A percentile compares a stretch with the other conserved stretches of the same genome.
These are phyloP conservation scores for Cladosporium sp. DNA, from an alignment of 2,329 filamentous ascomycete species.

Conservation along the genomic window DNA sequence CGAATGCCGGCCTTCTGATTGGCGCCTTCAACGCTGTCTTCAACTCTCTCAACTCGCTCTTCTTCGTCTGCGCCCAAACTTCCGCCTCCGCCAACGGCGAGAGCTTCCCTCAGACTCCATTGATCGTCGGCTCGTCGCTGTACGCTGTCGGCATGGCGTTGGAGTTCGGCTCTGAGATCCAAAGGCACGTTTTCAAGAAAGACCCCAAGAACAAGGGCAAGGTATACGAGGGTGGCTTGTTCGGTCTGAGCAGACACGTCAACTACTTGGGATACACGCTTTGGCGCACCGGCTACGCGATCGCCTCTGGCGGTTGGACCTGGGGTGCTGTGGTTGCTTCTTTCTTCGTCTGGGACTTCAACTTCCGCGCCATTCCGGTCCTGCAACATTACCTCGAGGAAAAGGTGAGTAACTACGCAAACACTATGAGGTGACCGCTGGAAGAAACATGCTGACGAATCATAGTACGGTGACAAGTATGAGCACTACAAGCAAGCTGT, in stretches of 20 bases:
- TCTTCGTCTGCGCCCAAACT: slow-evolving; percentile 49
- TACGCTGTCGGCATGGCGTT: slow-evolving; percentile 51
- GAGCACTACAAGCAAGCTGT: slow-evolving; percentile 34
- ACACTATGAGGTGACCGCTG: neutral
- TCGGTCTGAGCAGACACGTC: slow-evolving; percentile 47
- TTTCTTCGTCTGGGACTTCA: slow-evolving; percentile 46
- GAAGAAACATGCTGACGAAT: slow-evolving; percentile 4
- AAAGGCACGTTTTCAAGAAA: slow-evolving; percentile 51
- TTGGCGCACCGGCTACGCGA: slow-evolving; percentile 48
- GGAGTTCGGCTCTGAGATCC: slow-evolving; percentile 55
- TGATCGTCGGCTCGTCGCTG: slow-evolving; percentile 47
- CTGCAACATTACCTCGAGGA: slow-evolving; percentile 48
- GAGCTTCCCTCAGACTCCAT: slow-evolving; percentile 38
- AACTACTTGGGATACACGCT: slow-evolving; percentile 53
- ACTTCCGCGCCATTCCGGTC: slow-evolving; percentile 40
- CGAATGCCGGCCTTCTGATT: slow-evolving; percentile 41
- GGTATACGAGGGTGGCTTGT: slow-evolving; percentile 48
- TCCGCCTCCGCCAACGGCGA: slow-evolving; percentile 40
- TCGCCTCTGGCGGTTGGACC: slow-evolving; percentile 45
- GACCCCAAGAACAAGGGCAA: slow-evolving; percentile 51
- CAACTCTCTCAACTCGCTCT: slow-evolving; percentile 54
- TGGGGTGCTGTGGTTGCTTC: slow-evolving; percentile 39
- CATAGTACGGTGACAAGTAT: slow-evolving; percentile 38
- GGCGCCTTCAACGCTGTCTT: slow-evolving; percentile 50
- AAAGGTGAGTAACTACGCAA: slow-evolving; percentile 29